Conservation (phyloP, 2,329 filamentous ascomycete species). For the Pseudogymnoascus sp. region DNA sequence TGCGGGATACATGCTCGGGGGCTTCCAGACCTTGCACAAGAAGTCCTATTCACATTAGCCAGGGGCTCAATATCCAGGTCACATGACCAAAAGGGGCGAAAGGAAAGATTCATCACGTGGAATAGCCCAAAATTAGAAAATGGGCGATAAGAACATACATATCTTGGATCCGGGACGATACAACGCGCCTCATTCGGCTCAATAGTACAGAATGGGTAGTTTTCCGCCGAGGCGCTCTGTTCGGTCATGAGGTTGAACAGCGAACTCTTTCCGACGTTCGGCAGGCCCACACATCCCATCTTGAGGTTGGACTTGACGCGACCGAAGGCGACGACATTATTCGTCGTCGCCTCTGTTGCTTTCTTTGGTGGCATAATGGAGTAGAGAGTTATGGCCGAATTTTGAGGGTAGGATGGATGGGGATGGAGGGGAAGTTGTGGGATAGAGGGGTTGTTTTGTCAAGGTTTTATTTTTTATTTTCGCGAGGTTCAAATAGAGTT, state of each 20-base stretch:
- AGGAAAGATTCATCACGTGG: background rate
- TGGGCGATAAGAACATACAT: slow-evolving; percentile 28
- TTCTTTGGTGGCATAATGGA: slow-evolving; percentile 35
- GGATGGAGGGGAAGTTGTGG: slow-evolving; percentile 4
- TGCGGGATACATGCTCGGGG: slow-evolving; percentile 38
- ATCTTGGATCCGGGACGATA: slow-evolving; percentile 37
- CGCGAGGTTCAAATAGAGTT: background rate
- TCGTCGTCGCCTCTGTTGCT: slow-evolving; percentile 29
- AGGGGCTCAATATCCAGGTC: background rate
- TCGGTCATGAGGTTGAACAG: slow-evolving; percentile 40
- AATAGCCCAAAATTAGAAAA: slow-evolving; percentile 4
- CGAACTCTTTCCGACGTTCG: slow-evolving; percentile 40
- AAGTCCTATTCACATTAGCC: slow-evolving; percentile 31
- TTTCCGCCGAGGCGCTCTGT: slow-evolving; percentile 38
- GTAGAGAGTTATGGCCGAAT: background rate
- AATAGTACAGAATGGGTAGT: slow-evolving; percentile 41
- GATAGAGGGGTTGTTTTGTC: slow-evolving; percentile 5
- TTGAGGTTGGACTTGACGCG: slow-evolving; percentile 38
- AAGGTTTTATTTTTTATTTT: slow-evolving; percentile 1
- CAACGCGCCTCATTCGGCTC: slow-evolving; percentile 41
- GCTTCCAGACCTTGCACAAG: slow-evolving; percentile 39
- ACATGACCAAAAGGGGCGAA: background rate
- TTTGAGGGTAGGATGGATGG: background rate
- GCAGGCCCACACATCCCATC: slow-evolving; percentile 40
- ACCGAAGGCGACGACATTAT: slow-evolving; percentile 40